Evolutionary conservation across 495 filamentous ascomycete species (phyloP).

Genomic region (Daldinia decipiens): DNA sequence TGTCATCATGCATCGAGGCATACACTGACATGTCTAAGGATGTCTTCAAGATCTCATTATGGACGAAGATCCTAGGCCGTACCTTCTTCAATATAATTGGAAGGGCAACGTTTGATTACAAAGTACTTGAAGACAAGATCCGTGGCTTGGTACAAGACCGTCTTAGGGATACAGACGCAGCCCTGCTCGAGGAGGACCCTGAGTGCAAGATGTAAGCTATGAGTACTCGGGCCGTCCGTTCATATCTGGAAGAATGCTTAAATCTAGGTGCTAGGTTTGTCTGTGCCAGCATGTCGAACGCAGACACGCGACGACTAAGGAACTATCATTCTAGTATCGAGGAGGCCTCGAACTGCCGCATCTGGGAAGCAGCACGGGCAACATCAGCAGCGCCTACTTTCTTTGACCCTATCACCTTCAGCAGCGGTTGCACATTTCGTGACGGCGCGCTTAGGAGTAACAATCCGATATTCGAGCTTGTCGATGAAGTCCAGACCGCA

Average conservation of each 20-base stretch:
- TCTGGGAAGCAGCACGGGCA: conserved; percentile 10
- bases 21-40: not conserved
- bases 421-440: not conserved
- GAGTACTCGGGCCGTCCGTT: not conserved
- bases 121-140: not conserved
- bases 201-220: not conserved
- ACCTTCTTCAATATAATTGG: not conserved
- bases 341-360: conserved; percentile 2
- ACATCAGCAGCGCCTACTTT: conserved; percentile 11
- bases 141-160: not conserved
- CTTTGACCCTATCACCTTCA: conserved; percentile 11
- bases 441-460: not conserved
- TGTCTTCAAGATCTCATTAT: not conserved
- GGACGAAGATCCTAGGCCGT: not conserved
- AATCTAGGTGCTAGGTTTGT: not conserved
- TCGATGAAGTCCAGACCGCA: not conserved
- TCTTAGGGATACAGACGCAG: not conserved
- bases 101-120: not conserved
- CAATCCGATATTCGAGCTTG: not conserved
- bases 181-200: not conserved
- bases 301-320: not conserved
- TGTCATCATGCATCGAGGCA: not conserved
- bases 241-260: not conserved
- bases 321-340: conserved; percentile 4
- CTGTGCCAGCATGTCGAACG: not conserved